Percentiles rank a stretch among this genome's conserved stretches.
These are phyloP conservation scores for Albugo candida DNA, from an alignment of 352 stramenopile species.

Conservation along the genomic window DNA sequence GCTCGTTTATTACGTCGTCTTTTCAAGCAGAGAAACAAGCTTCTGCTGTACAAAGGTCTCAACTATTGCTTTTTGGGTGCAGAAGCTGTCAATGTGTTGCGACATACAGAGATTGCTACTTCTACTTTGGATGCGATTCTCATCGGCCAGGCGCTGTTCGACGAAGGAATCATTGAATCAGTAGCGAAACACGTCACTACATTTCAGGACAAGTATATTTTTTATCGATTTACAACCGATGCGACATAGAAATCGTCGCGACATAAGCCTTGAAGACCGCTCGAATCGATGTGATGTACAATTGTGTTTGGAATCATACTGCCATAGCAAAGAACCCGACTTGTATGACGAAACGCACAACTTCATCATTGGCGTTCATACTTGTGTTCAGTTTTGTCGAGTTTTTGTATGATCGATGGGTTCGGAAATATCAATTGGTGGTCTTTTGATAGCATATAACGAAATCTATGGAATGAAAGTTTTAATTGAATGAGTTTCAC, in stretches of 20 bases:
- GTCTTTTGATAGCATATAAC: too few relatives aligned
- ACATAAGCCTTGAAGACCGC: too few relatives aligned
- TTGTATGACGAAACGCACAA: too few relatives aligned
- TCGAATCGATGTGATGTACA: too few relatives aligned
- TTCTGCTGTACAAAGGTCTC: slow-evolving; percentile 76
- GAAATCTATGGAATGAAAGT: too few relatives aligned
- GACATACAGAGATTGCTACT: slow-evolving; percentile 43
- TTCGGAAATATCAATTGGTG: too few relatives aligned
- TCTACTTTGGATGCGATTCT: slow-evolving; percentile 63
- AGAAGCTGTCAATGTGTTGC: slow-evolving; percentile 68
- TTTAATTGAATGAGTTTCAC: too few relatives aligned
- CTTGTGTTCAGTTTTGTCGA: too few relatives aligned
- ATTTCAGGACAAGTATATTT: slow-evolving; percentile 78
- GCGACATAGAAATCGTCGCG: slow-evolving; percentile 12
- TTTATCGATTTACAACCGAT: slow-evolving; percentile 52
- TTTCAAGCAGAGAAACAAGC: slow-evolving; percentile 77
- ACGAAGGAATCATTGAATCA: slow-evolving; percentile 60
- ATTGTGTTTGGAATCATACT: too few relatives aligned
- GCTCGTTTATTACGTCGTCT: slow-evolving; percentile 54
- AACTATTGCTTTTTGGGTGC: slow-evolving; percentile 62
- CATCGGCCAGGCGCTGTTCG: slow-evolving; percentile 55
- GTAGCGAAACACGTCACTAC: slow-evolving; percentile 43
- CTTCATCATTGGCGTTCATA: too few relatives aligned
- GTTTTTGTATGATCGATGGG: too few relatives aligned
- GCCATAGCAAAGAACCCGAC: too few relatives aligned